A percentile compares a stretch with the other conserved stretches of the same genome.
Conservation (phyloP, 441 rosid genomes). For the Populus hybrid region DNA sequence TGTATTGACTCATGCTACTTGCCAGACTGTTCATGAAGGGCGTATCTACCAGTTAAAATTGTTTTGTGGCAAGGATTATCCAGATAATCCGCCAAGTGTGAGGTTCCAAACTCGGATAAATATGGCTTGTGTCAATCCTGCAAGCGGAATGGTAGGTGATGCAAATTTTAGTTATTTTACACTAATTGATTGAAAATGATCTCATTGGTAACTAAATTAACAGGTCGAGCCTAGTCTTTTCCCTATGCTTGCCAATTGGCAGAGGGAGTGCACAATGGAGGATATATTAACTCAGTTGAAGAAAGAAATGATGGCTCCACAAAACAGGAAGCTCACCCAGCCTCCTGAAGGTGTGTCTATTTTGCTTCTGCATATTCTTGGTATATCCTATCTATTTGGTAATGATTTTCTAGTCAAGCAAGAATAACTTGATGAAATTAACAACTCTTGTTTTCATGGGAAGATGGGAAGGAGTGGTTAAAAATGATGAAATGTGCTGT, state of each 20-base stretch:
- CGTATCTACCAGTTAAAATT: conserved; percentile 73
- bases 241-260: conserved; percentile 71
- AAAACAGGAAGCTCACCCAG: conserved; percentile 65
- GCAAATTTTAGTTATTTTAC: conserved; percentile 3
- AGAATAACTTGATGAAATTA: background rate
- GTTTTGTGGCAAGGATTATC: conserved; percentile 65
- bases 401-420: background rate
- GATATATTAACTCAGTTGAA: conserved; percentile 59
- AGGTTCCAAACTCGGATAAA: conserved; percentile 63
- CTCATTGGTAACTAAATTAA: conserved; percentile 9
- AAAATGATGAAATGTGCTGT: background rate
- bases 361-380: background rate
- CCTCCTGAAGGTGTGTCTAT: conserved; percentile 63
- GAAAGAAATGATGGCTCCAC: conserved; percentile 74
- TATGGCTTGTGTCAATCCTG: conserved; percentile 72
- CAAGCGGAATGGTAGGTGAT: conserved; percentile 55
- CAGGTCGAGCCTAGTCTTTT: conserved; percentile 68
- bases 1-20: conserved; percentile 17
- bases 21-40: conserved; percentile 73
- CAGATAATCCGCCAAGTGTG: conserved; percentile 64
- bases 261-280: conserved; percentile 65
- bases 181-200: background rate
- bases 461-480: background rate
- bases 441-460: background rate
- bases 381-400: no score